Evolutionary conservation across 495 filamentous ascomycete genomes (phyloP), one percentile per base, ranked within the genome.

Genomic region (Xylaria nigripes): DNA sequence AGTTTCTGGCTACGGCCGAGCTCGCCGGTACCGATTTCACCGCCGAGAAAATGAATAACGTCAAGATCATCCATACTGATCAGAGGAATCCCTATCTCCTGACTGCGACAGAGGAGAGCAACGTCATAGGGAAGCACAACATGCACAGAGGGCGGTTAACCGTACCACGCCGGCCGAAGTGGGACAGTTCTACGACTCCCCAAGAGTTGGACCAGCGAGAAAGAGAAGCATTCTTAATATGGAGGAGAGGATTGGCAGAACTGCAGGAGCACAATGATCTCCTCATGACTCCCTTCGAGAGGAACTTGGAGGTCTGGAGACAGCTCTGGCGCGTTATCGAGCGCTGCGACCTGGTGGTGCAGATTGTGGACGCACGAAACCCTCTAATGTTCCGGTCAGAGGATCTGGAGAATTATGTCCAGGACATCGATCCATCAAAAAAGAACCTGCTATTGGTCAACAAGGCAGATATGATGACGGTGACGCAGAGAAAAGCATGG

Each of bases 321-420:
- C 94, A 99, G 69, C 64, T 99, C 60, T 99, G 94, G 94, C 81
- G 94, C 71, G 94, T 99, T 45, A 95, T 99, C 61, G 94, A 99
- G 74, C 80, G 94, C 22, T 95, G 89, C 8, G 93, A 99, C 69
- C 72, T 99, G 22, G 81, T 99, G 2, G 93, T 97, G 44, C 94
- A 99, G 76, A 99, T 99, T 73, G 94, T 97, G 57, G 94, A 99
- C 75, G 94, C 94, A 5, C 76, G 94, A 56, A 95, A 96, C 70
- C 94, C 94, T 5, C 75, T 97, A 10, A 78, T 96, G 61, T 99
- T 97, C 72, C 82, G 94, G 15, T 95, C 84, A 10, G 92, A 95
- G 64, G 94, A 97, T 72, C 69, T 99, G 46, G 94, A 96, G 64
- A 78, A 70, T 50, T 99, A 99, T 60, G 93, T 97, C 45, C 90